A percentile compares a stretch with the other conserved stretches of the same genome.
phyloP scores from a whole-genome alignment of 176 grass and related monocot species.

The Rhipidocladum racemiflorum region DNA sequence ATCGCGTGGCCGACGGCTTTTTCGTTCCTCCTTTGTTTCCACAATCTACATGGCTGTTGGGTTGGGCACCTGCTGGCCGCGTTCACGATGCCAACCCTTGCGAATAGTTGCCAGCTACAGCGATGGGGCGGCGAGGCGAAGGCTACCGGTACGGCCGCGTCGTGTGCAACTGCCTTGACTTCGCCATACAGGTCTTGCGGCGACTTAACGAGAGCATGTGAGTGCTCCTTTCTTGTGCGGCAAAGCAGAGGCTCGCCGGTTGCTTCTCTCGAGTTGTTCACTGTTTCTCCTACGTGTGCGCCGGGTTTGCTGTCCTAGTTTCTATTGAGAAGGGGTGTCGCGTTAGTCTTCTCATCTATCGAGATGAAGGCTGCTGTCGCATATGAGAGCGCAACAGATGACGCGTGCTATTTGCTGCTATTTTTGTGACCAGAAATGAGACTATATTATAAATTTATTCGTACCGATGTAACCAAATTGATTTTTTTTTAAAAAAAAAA shows the following conservation, averaged over 20 bases:
- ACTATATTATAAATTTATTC: no score
- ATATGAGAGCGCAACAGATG: no score
- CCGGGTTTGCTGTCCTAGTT: no score
- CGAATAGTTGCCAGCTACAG: neutral
- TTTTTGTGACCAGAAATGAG: no score
- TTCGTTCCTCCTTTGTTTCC: constrained; percentile 4
- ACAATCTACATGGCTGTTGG: constrained; percentile 33
- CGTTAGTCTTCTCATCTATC: no score
- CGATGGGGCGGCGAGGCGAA: neutral
- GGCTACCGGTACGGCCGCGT: neutral
- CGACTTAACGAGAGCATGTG: neutral
- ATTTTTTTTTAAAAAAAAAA: no score
- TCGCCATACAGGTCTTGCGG: neutral
- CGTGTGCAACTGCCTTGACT: neutral
- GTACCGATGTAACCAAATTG: no score
- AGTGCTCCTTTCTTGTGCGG: neutral
- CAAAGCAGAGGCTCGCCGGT: neutral
- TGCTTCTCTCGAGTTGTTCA: neutral
- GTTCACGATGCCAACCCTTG: neutral
- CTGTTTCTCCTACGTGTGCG: no score
- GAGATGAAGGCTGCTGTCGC: no score
- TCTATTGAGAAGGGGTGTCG: no score
- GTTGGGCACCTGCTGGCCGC: constrained; percentile 4
- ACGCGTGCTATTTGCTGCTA: no score
- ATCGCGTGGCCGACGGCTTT: constrained; percentile 25